Base-by-base conservation (phyloP, 768 basidiomycete species). In the Termitomyces titanicus region DNA sequence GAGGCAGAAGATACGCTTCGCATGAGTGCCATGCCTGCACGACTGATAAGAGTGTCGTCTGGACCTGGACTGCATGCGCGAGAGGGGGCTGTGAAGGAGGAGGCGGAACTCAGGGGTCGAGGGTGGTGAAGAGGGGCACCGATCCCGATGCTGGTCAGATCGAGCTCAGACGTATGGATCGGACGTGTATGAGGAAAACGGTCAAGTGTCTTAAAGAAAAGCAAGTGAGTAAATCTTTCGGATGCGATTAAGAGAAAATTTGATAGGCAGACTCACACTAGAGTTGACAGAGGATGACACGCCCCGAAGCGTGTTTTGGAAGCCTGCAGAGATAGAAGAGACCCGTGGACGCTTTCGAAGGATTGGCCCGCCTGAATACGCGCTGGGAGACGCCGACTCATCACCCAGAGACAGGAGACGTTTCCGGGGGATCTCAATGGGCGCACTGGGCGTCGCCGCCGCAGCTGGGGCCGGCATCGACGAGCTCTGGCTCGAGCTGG, bases 1-100 rank as follows among this genome's bases (percentile, higher is more conserved):
- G 72, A 72, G 4, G 69, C 66, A 2, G 66, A 66, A 2, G 72
- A 72, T 29, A 66, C 64, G 57, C 68, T 70, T 38, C 71, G 63
- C 62, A 71, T 70, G 27, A 73, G 61, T 20, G 63, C 68, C 61
- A 69, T 61, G 46, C 63, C 60, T 22, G 48, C 37, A 3, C 35
- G 48, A 25, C 35, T 49, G 52, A 68, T 69, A 44, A 63, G 65
- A 4, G 64, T 60, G 38, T 61, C 50, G 12, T 59, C 64, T 1
- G 40, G 13, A 18, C 62, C 62, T 24, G 66, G 66, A 46, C 66
- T 67, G 25, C 63, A 59, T 24, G 64, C 63, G 31, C 66, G 58
- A 27, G 64, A 67, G 12, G 50, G 53, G 4, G 59, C 51, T 17
- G 58, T 65, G 52, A 66, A 67, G 13, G 65, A 69, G n/a, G 67